These are phyloP conservation scores for Xylaria flabelliformis DNA, from an alignment of 495 filamentous ascomycete species.

Conservation along the genomic window DNA sequence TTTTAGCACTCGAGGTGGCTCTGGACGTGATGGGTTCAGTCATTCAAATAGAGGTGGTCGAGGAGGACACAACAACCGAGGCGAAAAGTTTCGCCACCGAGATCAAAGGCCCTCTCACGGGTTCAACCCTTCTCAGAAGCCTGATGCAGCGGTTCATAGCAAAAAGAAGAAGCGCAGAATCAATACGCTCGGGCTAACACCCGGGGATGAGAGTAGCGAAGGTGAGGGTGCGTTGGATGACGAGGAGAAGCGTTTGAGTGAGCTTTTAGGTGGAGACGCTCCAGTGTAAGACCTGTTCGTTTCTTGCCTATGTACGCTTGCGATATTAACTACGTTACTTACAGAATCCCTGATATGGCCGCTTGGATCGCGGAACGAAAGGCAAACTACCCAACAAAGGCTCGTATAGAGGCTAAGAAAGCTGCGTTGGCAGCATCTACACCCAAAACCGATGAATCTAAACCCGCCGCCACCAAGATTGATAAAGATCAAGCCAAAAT, in stretches of 20 bases:
- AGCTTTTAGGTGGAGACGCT: constrained; percentile 57
- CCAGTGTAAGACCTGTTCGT: constrained; percentile 50
- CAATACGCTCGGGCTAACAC: constrained; percentile 82
- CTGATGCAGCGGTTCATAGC: constrained; percentile 59
- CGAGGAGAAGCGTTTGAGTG: constrained; percentile 75
- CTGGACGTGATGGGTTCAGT: constrained; percentile 54
- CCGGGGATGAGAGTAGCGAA: constrained; percentile 64
- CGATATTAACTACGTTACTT: constrained; percentile 34
- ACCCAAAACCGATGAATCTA: constrained; percentile 38
- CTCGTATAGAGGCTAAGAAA: constrained; percentile 60
- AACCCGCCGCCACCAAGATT: constrained; percentile 32
- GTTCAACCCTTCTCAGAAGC: constrained; percentile 64
- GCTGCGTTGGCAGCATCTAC: constrained; percentile 35
- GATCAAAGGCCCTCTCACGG: constrained; percentile 44
- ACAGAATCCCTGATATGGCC: constrained; percentile 70
- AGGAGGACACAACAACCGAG: constrained; percentile 57
- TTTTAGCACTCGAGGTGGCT: constrained; percentile 48
- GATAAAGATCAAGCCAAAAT: constrained; percentile 54
- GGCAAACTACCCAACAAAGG: constrained; percentile 77
- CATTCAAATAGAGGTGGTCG: constrained; percentile 54
- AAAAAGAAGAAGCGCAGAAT: constrained; percentile 82
- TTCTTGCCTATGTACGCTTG: constrained; percentile 25
- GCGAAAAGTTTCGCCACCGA: constrained; percentile 54
- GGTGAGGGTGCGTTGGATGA: constrained; percentile 71
- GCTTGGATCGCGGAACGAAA: constrained; percentile 83